These are phyloP conservation scores for Nemania sp. DNA, from an alignment of 2,329 filamentous ascomycete species.

Conservation along the genomic window DNA sequence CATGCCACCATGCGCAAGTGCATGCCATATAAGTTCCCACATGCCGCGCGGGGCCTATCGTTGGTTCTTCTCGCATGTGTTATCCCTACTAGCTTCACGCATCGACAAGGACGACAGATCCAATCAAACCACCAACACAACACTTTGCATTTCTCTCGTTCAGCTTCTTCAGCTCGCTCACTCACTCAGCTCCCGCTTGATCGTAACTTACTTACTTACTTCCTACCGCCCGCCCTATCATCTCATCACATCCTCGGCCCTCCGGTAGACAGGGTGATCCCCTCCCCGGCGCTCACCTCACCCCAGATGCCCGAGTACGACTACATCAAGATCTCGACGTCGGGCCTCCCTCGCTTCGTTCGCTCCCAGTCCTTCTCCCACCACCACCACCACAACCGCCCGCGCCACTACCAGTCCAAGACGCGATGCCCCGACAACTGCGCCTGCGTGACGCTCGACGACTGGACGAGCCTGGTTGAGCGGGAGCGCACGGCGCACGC, in stretches of 20 bases:
- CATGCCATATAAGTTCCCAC: slow-evolving; percentile 30
- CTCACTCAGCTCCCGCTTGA: too few species aligned
- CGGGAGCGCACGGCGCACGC: slow-evolving; percentile 27
- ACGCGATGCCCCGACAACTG: slow-evolving; percentile 35
- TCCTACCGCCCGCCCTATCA: slow-evolving; percentile 12
- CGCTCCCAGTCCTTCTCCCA: slow-evolving; percentile 35
- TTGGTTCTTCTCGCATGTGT: slow-evolving; percentile 30
- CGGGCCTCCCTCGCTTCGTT: slow-evolving; percentile 27
- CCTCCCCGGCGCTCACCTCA: slow-evolving; percentile 3
- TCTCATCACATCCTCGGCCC: slow-evolving; percentile 7
- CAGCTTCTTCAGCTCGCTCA: too few species aligned
- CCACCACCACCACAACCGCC: slow-evolving; percentile 25
- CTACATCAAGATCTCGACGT: slow-evolving; percentile 23
- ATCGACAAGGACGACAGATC: slow-evolving; percentile 23
- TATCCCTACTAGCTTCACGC: slow-evolving; percentile 35
- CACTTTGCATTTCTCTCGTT: slow-evolving; percentile 1
- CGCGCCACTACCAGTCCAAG: background rate
- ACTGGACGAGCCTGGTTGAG: slow-evolving; percentile 32
- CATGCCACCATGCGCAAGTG: slow-evolving; percentile 19
- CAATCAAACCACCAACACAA: slow-evolving; percentile 18
- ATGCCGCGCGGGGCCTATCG: slow-evolving; percentile 27
- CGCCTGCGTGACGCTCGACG: slow-evolving; percentile 33
- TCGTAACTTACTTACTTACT: slow-evolving; percentile 14
- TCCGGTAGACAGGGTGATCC: slow-evolving; percentile 25
- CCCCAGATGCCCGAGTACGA: slow-evolving; percentile 28